phyloP scores from a whole-genome alignment of 106 monocot genomes.

The Apostasia ramifera region DNA sequence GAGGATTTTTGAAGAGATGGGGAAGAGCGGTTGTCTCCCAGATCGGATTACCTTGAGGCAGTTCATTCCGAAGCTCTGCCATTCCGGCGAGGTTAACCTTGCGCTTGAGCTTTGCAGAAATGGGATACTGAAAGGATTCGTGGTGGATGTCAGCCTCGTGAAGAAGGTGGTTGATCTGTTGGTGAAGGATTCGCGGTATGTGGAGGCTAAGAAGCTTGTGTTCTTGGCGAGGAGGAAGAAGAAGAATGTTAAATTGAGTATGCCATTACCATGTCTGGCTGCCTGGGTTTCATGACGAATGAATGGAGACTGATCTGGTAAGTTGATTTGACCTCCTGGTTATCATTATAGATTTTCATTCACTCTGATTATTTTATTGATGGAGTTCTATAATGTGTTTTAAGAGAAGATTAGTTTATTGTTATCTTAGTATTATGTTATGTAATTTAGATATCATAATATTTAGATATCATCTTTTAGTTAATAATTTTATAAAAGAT shows the following conservation, averaged over 20 bases:
- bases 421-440: too few relatives aligned
- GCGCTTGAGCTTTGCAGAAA: slow-evolving; percentile 2
- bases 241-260: not conserved
- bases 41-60: slow-evolving; percentile 7
- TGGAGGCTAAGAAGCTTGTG: slow-evolving; percentile 6
- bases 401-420: too few relatives aligned
- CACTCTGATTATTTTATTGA: too few relatives aligned
- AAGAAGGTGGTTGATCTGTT: slow-evolving; percentile 7
- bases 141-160: slow-evolving; percentile 2
- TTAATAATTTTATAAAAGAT: too few relatives aligned
- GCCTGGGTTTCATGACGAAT: not conserved
- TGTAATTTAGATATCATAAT: too few relatives aligned
- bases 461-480: too few relatives aligned
- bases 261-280: slow-evolving; percentile 5
- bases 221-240: not conserved
- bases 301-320: too few relatives aligned
- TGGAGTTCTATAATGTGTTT: too few relatives aligned
- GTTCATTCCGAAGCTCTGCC: slow-evolving; percentile 4
- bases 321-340: too few relatives aligned
- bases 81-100: not conserved
- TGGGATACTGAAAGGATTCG: not conserved
- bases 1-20: slow-evolving; percentile 31
- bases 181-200: slow-evolving; percentile 2
- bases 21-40: slow-evolving; percentile 2
- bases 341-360: too few relatives aligned